These are phyloP conservation scores for Cladophialophora chaetospira DNA, from an alignment of 2,329 filamentous ascomycete species.

Conservation along the genomic window DNA sequence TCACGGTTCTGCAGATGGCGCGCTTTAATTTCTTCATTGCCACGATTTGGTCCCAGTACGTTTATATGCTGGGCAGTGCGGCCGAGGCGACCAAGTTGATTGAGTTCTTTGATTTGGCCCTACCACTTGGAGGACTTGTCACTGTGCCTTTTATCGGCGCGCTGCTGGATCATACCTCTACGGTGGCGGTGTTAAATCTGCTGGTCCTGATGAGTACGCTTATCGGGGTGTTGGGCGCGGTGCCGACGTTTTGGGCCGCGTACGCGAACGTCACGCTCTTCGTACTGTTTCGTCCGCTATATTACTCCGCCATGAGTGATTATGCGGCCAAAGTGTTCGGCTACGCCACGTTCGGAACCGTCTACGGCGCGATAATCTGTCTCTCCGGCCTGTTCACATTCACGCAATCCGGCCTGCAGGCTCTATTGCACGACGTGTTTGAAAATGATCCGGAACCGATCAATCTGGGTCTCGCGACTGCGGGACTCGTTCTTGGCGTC, in stretches of 20 bases:
- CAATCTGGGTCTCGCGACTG: slow-evolving; percentile 66
- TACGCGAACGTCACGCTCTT: slow-evolving; percentile 83
- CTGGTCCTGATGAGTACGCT: slow-evolving; percentile 72
- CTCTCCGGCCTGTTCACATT: slow-evolving; percentile 82
- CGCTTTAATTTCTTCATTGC: slow-evolving; percentile 89
- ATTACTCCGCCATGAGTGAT: slow-evolving; percentile 88
- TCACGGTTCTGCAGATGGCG: slow-evolving; percentile 73
- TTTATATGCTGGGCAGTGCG: slow-evolving; percentile 68
- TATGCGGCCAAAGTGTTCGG: slow-evolving; percentile 91
- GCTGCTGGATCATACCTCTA: slow-evolving; percentile 76
- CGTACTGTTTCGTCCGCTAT: slow-evolving; percentile 81
- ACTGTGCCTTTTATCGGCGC: slow-evolving; percentile 83
- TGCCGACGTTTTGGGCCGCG: slow-evolving; percentile 68
- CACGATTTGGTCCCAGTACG: slow-evolving; percentile 78
- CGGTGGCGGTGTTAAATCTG: slow-evolving; percentile 66
- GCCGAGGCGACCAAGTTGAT: slow-evolving; percentile 69
- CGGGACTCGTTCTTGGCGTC: slow-evolving; percentile 66
- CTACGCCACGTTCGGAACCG: slow-evolving; percentile 86
- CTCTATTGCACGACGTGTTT: slow-evolving; percentile 72
- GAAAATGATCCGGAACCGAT: slow-evolving; percentile 73
- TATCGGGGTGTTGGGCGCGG: slow-evolving; percentile 74
- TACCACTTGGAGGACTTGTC: slow-evolving; percentile 78
- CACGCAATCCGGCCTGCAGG: slow-evolving; percentile 75
- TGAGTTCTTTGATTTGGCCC: slow-evolving; percentile 77
- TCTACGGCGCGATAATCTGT: slow-evolving; percentile 89